Conservation (phyloP, 2,329 filamentous ascomycete genomes). For the Ascochyta fabae region DNA sequence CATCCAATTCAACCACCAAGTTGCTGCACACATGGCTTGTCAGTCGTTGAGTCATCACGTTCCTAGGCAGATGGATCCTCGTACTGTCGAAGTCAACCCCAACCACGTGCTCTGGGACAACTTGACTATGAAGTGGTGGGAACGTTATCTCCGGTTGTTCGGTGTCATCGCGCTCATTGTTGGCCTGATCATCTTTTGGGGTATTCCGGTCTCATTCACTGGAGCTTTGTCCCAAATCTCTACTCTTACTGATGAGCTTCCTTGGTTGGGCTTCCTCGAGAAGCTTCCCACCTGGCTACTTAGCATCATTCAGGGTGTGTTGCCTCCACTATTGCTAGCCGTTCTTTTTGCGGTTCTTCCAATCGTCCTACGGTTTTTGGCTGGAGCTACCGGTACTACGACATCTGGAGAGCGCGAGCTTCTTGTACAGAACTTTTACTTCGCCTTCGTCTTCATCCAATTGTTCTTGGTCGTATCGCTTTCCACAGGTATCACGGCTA, state of each 20-base stretch:
- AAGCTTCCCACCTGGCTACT: constrained; percentile 66
- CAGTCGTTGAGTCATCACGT: constrained; percentile 90
- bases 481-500: constrained; percentile 73
- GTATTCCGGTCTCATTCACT: constrained; percentile 87
- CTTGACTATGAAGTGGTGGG: constrained; percentile 95
- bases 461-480: constrained; percentile 93
- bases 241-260: constrained; percentile 67
- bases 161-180: constrained; percentile 70
- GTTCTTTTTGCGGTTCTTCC: constrained; percentile 83
- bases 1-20: constrained; percentile 97
- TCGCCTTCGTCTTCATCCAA: constrained; percentile 91
- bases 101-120: constrained; percentile 96
- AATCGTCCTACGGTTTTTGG: constrained; percentile 75
- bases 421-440: constrained; percentile 91
- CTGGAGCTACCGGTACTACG: constrained; percentile 76
- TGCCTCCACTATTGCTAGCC: constrained; percentile 78
- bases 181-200: constrained; percentile 86
- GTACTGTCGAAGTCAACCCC: constrained; percentile 91
- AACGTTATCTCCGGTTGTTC: constrained; percentile 75
- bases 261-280: constrained; percentile 75
- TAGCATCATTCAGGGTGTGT: constrained; percentile 79
- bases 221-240: constrained; percentile 81
- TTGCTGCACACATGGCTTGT: constrained; percentile 97
- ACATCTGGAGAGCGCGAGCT: constrained; percentile 81
- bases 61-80: constrained; percentile 90